Evolutionary conservation across 148 eudicot species (phyloP).

Genomic region (Rhododendron griersonianum): DNA sequence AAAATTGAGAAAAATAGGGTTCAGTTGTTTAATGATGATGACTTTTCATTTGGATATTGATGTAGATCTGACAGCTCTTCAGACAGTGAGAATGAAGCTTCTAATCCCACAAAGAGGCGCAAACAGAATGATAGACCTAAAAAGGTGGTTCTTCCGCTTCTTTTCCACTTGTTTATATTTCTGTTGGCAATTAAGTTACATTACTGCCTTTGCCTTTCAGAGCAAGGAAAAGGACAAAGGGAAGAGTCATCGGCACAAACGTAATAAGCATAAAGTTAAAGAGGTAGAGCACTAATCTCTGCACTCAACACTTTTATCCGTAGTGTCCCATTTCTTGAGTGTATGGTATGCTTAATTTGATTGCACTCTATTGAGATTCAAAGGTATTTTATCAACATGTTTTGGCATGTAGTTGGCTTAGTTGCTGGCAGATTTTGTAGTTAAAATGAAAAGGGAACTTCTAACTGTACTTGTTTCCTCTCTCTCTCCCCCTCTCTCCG

Average conservation of each 20-base stretch:
- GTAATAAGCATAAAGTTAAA: constrained; percentile 57
- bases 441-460: background rate
- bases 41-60: background rate
- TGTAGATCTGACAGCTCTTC: constrained; percentile 52
- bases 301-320: background rate
- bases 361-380: background rate
- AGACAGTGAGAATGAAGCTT: constrained; percentile 58
- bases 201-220: constrained; percentile 30
- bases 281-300: constrained; percentile 53
- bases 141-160: constrained; percentile 45
- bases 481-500: background rate
- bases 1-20: background rate
- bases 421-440: background rate
- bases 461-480: background rate
- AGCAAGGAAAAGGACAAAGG: constrained; percentile 70
- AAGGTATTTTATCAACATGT: background rate
- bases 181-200: background rate
- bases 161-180: background rate
- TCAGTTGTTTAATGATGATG: background rate
- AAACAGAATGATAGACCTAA: constrained; percentile 57
- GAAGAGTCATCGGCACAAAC: constrained; percentile 59
- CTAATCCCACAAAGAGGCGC: constrained; percentile 53
- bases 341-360: background rate
- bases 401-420: background rate
- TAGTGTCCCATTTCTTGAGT: background rate